These are phyloP conservation scores for Mentha longifolia DNA, from an alignment of 257 asterid species.

Conservation along the genomic window DNA sequence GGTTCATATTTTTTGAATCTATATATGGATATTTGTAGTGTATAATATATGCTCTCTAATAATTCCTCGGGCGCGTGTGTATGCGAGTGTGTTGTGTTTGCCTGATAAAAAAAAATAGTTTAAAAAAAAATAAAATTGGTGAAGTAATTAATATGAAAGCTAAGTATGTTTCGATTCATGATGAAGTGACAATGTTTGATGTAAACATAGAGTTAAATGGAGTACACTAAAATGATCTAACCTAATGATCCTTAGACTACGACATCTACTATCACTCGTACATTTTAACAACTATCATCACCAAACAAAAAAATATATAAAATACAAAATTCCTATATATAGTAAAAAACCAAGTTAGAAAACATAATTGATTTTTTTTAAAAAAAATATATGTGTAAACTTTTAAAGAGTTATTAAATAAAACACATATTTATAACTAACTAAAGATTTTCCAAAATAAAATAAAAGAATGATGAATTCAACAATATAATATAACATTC, in stretches of 20 bases:
- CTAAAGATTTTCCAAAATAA: too few species aligned
- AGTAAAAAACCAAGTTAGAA: background rate
- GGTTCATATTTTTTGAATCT: background rate
- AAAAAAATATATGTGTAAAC: too few species aligned
- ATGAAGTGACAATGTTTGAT: constrained; percentile 23
- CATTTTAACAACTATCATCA: background rate
- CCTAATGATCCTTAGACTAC: constrained; percentile 18
- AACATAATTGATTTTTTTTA: background rate
- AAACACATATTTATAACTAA: background rate
- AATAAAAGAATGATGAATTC: too few species aligned
- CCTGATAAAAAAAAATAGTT: too few species aligned
- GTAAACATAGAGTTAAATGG: background rate
- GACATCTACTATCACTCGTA: background rate
- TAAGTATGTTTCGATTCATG: constrained; percentile 12
- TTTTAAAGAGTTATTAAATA: too few species aligned
- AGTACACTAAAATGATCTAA: constrained; percentile 24
- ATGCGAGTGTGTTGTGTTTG: too few species aligned
- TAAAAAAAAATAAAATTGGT: too few species aligned
- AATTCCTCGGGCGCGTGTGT: too few species aligned
- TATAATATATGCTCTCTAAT: background rate
- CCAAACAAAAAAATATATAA: background rate
- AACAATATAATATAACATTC: background rate
- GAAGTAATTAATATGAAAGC: background rate
- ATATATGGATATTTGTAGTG: background rate
- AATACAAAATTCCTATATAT: too few species aligned